These are phyloP conservation scores for Boletus reticulatus DNA, from an alignment of 768 basidiomycete genomes.

Conservation along the genomic window DNA sequence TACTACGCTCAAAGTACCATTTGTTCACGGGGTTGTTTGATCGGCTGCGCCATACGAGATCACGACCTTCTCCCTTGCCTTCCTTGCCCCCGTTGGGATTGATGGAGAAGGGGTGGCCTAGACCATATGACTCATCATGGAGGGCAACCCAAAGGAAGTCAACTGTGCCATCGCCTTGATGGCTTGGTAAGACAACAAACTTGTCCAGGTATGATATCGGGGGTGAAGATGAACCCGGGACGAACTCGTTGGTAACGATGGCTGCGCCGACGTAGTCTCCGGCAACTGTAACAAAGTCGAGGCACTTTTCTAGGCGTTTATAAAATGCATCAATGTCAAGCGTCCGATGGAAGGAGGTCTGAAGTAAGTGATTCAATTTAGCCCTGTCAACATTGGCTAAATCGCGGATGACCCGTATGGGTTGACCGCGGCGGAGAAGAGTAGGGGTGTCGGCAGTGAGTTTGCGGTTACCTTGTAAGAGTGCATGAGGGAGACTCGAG, in stretches of 20 bases:
- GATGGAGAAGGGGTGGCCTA: slow-evolving; percentile 89
- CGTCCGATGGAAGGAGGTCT: slow-evolving; percentile 77
- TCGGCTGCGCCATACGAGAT: slow-evolving; percentile 94
- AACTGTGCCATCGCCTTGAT: slow-evolving; percentile 98
- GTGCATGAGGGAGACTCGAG: slow-evolving; percentile 91
- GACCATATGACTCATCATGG: slow-evolving; percentile 97
- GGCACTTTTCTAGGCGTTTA: slow-evolving; percentile 62
- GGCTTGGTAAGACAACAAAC: slow-evolving; percentile 91
- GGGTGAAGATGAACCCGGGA: slow-evolving; percentile 28
- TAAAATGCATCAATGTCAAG: slow-evolving; percentile 79
- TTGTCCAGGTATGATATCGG: slow-evolving; percentile 95
- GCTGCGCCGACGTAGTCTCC: slow-evolving; percentile 96
- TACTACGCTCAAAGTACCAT: slow-evolving; percentile 98
- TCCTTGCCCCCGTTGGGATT: slow-evolving; percentile 94
- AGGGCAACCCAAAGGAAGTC: slow-evolving; percentile 99
- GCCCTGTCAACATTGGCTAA: slow-evolving; percentile 64
- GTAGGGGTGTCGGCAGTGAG: slow-evolving; percentile 92
- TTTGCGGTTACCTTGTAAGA: slow-evolving; percentile 82
- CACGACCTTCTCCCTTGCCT: slow-evolving; percentile 86
- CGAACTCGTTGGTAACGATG: slow-evolving; percentile 73
- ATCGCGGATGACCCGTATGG: slow-evolving; percentile 78
- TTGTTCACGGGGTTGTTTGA: slow-evolving; percentile 96
- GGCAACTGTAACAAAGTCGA: slow-evolving; percentile 92
- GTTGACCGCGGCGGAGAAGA: slow-evolving; percentile 83
- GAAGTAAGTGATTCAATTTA: slow-evolving; percentile 80